A percentile compares a stretch with the other conserved stretches of the same genome.
Conservation (phyloP, 2,329 filamentous ascomycete genomes). For the Ceratocystis harringtonii region DNA sequence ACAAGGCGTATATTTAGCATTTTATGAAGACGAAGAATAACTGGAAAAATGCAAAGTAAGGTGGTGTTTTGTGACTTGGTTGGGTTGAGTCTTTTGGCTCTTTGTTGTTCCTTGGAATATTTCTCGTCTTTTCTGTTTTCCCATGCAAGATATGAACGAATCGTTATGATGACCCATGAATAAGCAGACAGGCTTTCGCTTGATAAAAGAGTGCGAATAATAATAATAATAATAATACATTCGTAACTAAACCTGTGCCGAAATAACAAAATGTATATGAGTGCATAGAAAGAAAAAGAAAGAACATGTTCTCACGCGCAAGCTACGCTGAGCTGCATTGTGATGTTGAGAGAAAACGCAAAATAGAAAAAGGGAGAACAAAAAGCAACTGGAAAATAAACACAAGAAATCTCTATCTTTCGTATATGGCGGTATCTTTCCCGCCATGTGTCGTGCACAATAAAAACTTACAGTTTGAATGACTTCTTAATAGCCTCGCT, state of each 20-base stretch:
- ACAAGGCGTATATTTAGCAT: constrained; percentile 42
- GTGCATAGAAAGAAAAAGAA: background rate
- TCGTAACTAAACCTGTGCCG: background rate
- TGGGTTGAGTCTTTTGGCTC: background rate
- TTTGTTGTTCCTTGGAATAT: background rate
- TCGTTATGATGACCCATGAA: background rate
- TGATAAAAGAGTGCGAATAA: background rate
- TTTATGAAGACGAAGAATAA: constrained; percentile 33
- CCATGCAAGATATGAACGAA: background rate
- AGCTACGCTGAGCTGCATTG: background rate
- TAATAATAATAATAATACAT: background rate
- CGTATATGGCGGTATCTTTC: background rate
- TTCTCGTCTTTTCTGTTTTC: background rate
- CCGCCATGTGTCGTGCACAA: background rate
- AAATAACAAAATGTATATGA: background rate
- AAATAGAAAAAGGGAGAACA: background rate
- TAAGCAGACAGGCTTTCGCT: background rate
- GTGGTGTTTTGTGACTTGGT: background rate
- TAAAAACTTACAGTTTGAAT: constrained; percentile 27
- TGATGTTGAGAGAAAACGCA: background rate
- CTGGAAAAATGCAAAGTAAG: background rate
- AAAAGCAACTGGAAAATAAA: background rate
- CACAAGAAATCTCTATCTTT: background rate
- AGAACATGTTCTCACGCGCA: background rate
- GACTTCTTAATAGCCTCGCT: constrained; percentile 54